These are phyloP conservation scores for Irpex sp. DNA, from an alignment of 1,284 basidiomycete species.

Conservation along the genomic window DNA sequence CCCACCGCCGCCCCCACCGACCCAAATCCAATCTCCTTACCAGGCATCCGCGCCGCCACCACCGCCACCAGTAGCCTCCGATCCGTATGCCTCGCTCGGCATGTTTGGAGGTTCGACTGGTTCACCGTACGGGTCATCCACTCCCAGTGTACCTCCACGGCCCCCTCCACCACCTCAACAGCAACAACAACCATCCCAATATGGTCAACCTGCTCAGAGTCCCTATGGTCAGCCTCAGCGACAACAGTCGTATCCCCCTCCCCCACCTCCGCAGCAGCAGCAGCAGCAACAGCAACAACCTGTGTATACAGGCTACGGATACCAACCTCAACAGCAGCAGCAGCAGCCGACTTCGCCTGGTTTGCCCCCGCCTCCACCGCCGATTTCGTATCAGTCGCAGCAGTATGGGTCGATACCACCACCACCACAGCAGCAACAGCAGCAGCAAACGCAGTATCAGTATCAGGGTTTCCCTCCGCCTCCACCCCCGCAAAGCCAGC, in stretches of 20 bases:
- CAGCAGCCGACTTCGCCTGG: slow-evolving; percentile 15
- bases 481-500: slow-evolving; percentile 23
- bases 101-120: slow-evolving; percentile 35
- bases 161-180: slow-evolving; percentile 31
- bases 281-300: neutral
- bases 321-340: neutral
- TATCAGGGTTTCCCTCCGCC: slow-evolving; percentile 26
- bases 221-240: slow-evolving; percentile 19
- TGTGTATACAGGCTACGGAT: slow-evolving; percentile 21
- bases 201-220: slow-evolving; percentile 17
- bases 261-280: slow-evolving; percentile 24
- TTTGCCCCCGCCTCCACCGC: slow-evolving; percentile 33
- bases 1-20: slow-evolving; percentile 20
- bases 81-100: slow-evolving; percentile 53
- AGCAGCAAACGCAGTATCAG: slow-evolving; percentile 25
- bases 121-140: slow-evolving; percentile 12
- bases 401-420: slow-evolving; percentile 17
- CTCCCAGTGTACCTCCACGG: slow-evolving; percentile 20
- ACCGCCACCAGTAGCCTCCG: slow-evolving; percentile 26
- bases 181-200: slow-evolving; percentile 23
- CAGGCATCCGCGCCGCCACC: slow-evolving; percentile 25
- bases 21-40: slow-evolving; percentile 30
- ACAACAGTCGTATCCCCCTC: slow-evolving; percentile 29
- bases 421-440: slow-evolving; percentile 24
- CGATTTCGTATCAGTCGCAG: slow-evolving; percentile 28